Percentiles rank a stretch among this genome's conserved stretches.
Evolutionary conservation across 2,329 filamentous ascomycete genomes (phyloP).

Genomic region (Anthostomella pinea): DNA sequence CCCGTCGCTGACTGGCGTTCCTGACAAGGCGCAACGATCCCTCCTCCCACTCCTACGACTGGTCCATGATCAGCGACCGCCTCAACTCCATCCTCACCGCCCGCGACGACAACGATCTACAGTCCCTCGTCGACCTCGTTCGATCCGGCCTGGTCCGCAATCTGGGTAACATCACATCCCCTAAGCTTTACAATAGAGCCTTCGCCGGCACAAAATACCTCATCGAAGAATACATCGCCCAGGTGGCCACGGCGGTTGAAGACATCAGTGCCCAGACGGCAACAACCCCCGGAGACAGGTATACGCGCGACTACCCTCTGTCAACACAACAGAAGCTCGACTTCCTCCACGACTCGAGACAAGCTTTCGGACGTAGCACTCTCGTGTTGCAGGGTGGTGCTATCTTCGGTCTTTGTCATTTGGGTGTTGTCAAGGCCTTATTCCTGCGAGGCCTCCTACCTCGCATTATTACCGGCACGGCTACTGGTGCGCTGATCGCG

Average conservation of each 20-base stretch:
- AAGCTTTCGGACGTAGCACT: conserved; percentile 83
- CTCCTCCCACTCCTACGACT: conserved; percentile 80
- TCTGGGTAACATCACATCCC: conserved; percentile 83
- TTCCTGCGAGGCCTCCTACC: conserved; percentile 78
- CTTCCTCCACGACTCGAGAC: conserved; percentile 80
- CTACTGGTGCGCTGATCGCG: conserved; percentile 84
- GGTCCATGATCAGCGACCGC: conserved; percentile 76
- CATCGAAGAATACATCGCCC: conserved; percentile 86
- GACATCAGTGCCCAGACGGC: conserved; percentile 58
- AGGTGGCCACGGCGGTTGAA: conserved; percentile 77
- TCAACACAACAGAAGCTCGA: conserved; percentile 79
- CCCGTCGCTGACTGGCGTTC: conserved; percentile 11
- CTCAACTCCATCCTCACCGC: conserved; percentile 68
- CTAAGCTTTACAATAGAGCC: conserved; percentile 77
- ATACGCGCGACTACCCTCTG: conserved; percentile 36
- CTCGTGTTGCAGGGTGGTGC: conserved; percentile 86
- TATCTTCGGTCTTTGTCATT: conserved; percentile 86
- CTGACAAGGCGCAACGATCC: conserved; percentile 71
- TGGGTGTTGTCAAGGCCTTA: conserved; percentile 86
- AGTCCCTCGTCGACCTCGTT: conserved; percentile 73
- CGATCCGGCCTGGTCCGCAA: conserved; percentile 80
- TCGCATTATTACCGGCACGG: conserved; percentile 86
- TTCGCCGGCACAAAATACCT: conserved; percentile 87
- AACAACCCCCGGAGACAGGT: conserved; percentile 19
- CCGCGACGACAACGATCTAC: conserved; percentile 68